Evolutionary conservation across 2,329 filamentous ascomycete genomes (phyloP).

Genomic region (Botrytis tulipae): DNA sequence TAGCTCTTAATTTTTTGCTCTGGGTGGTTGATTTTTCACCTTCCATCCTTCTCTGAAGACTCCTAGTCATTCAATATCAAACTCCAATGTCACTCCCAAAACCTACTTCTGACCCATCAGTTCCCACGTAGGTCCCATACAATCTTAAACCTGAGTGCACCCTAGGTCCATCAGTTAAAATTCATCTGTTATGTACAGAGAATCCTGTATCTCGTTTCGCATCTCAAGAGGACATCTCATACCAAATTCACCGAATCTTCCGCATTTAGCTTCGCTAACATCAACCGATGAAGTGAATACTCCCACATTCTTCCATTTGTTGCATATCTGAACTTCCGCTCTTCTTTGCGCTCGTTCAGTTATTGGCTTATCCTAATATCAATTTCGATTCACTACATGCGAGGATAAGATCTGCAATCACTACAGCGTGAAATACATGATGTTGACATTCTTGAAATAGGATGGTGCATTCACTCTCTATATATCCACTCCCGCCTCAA

Average conservation of each 20-base stretch:
- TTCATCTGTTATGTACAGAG: neutral
- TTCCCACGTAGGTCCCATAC: neutral
- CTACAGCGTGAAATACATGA: too few species aligned
- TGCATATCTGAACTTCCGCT: neutral
- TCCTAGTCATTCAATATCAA: too few species aligned
- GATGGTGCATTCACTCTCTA: neutral
- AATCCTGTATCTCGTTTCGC: neutral
- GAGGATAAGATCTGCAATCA: too few species aligned
- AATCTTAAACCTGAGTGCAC: accelerated
- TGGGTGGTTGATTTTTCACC: neutral
- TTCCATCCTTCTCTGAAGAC: neutral
- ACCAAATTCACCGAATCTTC: too few species aligned
- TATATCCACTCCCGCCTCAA: neutral
- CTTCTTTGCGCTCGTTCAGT: neutral
- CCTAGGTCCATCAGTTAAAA: too few species aligned
- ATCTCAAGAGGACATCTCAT: neutral
- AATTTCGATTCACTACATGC: neutral
- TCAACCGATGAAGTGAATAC: neutral
- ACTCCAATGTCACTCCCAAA: neutral
- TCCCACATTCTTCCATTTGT: neutral
- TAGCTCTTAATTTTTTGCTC: neutral
- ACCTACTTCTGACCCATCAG: neutral
- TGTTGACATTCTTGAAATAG: neutral
- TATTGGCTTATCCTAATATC: neutral
- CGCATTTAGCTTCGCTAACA: neutral